Evolutionary conservation across 75 land plant species (phyloP), one percentile per base, ranked within the genome.

Genomic region (Picea glauca): DNA sequence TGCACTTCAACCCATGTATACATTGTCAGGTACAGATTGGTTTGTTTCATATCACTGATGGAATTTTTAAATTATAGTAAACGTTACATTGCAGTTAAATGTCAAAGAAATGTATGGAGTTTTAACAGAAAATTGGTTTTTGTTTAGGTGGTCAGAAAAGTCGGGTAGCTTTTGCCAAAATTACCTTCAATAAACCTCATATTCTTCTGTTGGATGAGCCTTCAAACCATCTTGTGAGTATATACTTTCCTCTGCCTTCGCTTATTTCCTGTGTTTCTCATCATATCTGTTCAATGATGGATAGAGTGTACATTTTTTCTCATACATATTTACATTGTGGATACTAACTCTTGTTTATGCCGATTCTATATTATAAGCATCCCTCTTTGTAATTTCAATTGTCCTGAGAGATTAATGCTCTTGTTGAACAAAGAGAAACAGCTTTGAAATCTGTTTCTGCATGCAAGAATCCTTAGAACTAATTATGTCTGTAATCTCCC

Each of bases 1-100:
- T 79, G 99, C 99, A 23, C 92, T 97, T 78, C 99, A 97, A 80
- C 92, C 99, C 14, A 97, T 97, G 98, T 97, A 97, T 78, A 97
- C 99, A 11, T 90, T 97, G 32, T 97, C 99, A 87, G 99, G 99
- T 97, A 82, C 33, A 12, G 66, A 30, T 11, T 31, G 78, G 13
- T 21, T 8, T 26, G 18, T 62, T 84, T 59, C 54, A 15, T 62
- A 30, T 81, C 21, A 8, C 4, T 5, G 20, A 21, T 76, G 17
- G 23, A 58, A 56, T 2, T 20, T 9, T 70, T 43, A 7, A 40
- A 70, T 20, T 43, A 7, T n/a, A 70, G 40, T 40, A 70, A 12
- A 70, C 43, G 43, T 70, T 40, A 1, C 4, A 23, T 20, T 70
- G 74, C 74, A 26, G 32, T 58, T 31, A 75, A 12, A 31, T 30